A percentile compares a stretch with the other conserved stretches of the same genome.
Conservation (phyloP, 768 basidiomycete species). For the Mycena pura region DNA sequence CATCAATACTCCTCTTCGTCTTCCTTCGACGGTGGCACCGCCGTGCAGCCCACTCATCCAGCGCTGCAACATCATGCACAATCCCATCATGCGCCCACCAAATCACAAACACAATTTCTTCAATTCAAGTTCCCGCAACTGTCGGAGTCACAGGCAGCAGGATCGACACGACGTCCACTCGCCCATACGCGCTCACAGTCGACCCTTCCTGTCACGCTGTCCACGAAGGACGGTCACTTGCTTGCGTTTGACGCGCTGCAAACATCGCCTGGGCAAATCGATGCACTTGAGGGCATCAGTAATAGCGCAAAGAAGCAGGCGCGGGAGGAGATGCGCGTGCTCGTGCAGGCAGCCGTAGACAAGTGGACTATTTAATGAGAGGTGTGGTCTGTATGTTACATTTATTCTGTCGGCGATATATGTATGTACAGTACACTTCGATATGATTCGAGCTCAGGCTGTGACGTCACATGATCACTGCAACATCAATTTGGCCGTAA, state of each 20-base stretch:
- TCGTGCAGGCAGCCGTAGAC: slow-evolving; percentile 75
- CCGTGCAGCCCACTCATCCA: slow-evolving; percentile 5
- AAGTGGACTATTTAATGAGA: slow-evolving; percentile 71
- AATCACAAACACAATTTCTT: slow-evolving; percentile 21
- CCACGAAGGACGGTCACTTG: slow-evolving; percentile 81
- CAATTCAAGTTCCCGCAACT: slow-evolving; percentile 26
- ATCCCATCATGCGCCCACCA: slow-evolving; percentile 39
- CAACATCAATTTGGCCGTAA: too few relatives aligned
- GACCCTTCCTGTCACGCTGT: slow-evolving; percentile 75
- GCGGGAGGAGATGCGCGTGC: slow-evolving; percentile 72
- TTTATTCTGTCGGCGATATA: background rate
- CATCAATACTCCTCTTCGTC: slow-evolving; percentile 20
- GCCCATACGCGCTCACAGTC: slow-evolving; percentile 43
- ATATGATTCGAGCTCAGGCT: too few relatives aligned
- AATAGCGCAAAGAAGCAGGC: slow-evolving; percentile 86
- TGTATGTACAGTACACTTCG: background rate
- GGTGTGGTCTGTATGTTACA: background rate
- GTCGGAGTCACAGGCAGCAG: background rate
- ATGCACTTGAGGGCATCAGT: slow-evolving; percentile 79
- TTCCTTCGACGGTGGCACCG: slow-evolving; percentile 14
- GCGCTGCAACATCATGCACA: slow-evolving; percentile 10
- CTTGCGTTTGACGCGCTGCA: slow-evolving; percentile 85
- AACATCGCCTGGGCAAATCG: slow-evolving; percentile 73
- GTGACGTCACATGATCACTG: too few relatives aligned
- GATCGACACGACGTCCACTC: slow-evolving; percentile 45